These are phyloP conservation scores for Rhodotorula sp. DNA, from an alignment of 1,284 basidiomycete genomes.

Conservation along the genomic window DNA sequence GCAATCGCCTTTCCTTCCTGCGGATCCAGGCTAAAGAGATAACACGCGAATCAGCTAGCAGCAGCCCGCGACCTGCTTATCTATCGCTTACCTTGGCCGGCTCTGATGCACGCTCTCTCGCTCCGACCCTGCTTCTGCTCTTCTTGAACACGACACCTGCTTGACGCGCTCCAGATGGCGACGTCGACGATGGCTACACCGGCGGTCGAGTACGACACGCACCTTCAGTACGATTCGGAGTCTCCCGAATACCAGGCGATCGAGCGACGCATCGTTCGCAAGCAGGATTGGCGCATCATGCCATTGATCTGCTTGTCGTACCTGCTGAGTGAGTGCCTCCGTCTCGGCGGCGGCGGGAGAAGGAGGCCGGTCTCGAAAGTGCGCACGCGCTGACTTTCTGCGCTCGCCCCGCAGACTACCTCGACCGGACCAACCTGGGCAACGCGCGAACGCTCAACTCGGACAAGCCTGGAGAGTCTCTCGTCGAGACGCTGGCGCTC, in stretches of 20 bases:
- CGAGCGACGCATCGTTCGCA: slow-evolving; percentile 23
- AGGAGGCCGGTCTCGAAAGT: background rate
- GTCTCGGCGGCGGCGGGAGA: background rate
- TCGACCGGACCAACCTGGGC: slow-evolving; percentile 29
- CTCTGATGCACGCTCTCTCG: too few species aligned
- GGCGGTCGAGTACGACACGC: slow-evolving; percentile 1
- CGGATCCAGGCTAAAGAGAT: too few species aligned
- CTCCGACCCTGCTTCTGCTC: too few species aligned
- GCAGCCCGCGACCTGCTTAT: too few species aligned
- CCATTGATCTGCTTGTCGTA: slow-evolving; percentile 25
- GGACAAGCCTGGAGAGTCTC: slow-evolving; percentile 24
- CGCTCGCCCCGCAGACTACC: slow-evolving; percentile 7
- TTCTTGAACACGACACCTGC: too few species aligned
- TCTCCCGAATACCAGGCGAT: slow-evolving; percentile 17
- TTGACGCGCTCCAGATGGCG: background rate
- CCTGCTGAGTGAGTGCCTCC: slow-evolving; percentile 18
- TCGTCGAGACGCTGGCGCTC: slow-evolving; percentile 26
- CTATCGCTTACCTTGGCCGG: too few species aligned
- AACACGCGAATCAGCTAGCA: too few species aligned
- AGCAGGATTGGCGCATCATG: slow-evolving; percentile 31
- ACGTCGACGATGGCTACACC: background rate
- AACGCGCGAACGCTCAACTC: slow-evolving; percentile 36
- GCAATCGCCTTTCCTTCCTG: too few species aligned
- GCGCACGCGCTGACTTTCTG: background rate
- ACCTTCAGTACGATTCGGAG: slow-evolving; percentile 10